Conservation (phyloP, 352 stramenopile genomes). For the Phytophthora agathidicida region DNA sequence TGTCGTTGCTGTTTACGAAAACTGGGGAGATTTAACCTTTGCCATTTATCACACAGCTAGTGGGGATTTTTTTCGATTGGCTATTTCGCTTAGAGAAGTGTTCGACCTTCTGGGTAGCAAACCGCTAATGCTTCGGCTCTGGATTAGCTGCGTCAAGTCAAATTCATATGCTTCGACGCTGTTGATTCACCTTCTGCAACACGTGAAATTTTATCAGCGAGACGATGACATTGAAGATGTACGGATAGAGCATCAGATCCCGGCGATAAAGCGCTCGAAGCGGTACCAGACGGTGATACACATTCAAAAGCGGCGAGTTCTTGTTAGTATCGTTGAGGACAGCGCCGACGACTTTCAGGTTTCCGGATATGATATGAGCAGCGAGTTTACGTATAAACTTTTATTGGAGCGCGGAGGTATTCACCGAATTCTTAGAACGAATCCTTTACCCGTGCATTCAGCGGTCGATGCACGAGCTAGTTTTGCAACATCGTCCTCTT, state of each 20-base stretch:
- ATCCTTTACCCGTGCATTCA: background rate
- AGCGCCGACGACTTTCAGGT: conserved; percentile 51
- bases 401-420: conserved; percentile 57
- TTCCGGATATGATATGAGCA: conserved; percentile 46
- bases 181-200: conserved; percentile 51
- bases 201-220: conserved; percentile 32
- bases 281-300: conserved; percentile 37
- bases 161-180: conserved; percentile 65
- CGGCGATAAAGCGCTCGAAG: conserved; percentile 11
- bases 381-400: conserved; percentile 47
- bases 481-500: conserved; percentile 17
- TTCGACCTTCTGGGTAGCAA: conserved; percentile 45
- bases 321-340: conserved; percentile 54
- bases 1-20: conserved; percentile 70
- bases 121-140: conserved; percentile 61
- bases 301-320: conserved; percentile 49
- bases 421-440: conserved; percentile 34
- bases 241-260: conserved; percentile 8
- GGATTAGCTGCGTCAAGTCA: conserved; percentile 70
- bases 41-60: conserved; percentile 55
- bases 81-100: conserved; percentile 36
- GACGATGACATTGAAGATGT: conserved; percentile 20
- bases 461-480: conserved; percentile 9
- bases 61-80: conserved; percentile 38
- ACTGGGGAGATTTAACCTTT: conserved; percentile 77